Evolutionary conservation across 108 stramenopile genomes (phyloP).

Genomic region (Stephanodiscus triporus): DNA sequence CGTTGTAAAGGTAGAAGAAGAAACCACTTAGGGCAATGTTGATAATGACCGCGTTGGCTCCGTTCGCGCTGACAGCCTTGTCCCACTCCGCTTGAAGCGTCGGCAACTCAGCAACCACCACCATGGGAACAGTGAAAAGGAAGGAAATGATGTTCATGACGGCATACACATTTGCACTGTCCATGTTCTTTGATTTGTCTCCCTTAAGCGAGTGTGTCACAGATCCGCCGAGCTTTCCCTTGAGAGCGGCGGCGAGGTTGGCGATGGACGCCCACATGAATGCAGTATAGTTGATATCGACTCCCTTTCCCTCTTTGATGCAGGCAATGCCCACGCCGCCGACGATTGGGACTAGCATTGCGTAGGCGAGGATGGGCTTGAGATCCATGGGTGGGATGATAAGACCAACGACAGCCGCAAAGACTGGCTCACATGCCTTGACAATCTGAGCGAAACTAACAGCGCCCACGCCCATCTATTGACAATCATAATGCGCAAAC

Average conservation of each 20-base stretch:
- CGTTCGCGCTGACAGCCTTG: slow-evolving; percentile 63
- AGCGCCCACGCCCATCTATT: slow-evolving; percentile 88
- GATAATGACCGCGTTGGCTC: slow-evolving; percentile 55
- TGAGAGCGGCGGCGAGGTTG: slow-evolving; percentile 87
- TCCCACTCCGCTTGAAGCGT: slow-evolving; percentile 68
- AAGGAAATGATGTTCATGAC: slow-evolving; percentile 95
- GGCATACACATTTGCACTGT: slow-evolving; percentile 93
- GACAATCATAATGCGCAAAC: not conserved
- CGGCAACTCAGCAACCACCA: slow-evolving; percentile 74
- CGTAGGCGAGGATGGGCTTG: slow-evolving; percentile 83
- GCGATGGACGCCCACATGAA: slow-evolving; percentile 93
- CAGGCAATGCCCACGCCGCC: slow-evolving; percentile 92
- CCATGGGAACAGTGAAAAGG: slow-evolving; percentile 88
- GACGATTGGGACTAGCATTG: slow-evolving; percentile 93
- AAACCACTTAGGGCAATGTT: slow-evolving; percentile 87
- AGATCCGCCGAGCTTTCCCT: slow-evolving; percentile 89
- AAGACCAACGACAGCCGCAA: slow-evolving; percentile 90
- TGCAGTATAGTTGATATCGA: slow-evolving; percentile 88
- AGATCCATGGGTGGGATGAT: slow-evolving; percentile 82
- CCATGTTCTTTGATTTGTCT: slow-evolving; percentile 94
- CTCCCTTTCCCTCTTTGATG: slow-evolving; percentile 90
- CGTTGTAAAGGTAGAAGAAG: slow-evolving; percentile 97
- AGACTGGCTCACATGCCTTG: slow-evolving; percentile 96
- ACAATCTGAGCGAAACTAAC: slow-evolving; percentile 98
- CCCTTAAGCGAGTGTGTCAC: slow-evolving; percentile 84